Evolutionary conservation across 306 rosid genomes (phyloP), one percentile per base, ranked within the genome.

Genomic region (Vicia villosa): DNA sequence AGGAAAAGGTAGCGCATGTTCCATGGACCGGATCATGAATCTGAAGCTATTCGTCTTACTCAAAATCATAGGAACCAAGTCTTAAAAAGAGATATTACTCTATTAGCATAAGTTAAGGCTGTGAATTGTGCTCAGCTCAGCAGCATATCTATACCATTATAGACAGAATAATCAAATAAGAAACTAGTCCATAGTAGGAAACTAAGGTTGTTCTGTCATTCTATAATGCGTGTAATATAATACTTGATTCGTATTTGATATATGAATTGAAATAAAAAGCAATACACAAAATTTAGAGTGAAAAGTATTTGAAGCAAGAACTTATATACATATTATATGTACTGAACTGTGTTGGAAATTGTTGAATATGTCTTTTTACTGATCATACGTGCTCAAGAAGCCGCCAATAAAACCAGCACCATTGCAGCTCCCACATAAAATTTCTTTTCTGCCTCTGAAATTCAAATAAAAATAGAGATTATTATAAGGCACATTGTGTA

Each of bases 351-450:
- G 56, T 7, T 2, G 17, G 52, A 10, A 55, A 4, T 68, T 16
- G 20, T 40, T 20, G 41, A 34, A 42, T 28, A 17, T 16, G 37
- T 11, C 46, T 26, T 60, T 65, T 66, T 81, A 84, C 55, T 84
- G 82, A 73, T 85, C 89, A 43, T 64, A 14, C 28, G 89, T 85
- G 74, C 89, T 85, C 84, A 85, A 38, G 77, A 85, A 85, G 30
- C 84, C 86, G 26, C 84, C 89, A 46, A 82, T 10, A 50, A 85
- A 85, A 36, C 86, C 89, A 13, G 84, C 84, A 65, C 86, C 89
- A 60, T 85, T 85, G 83, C 89, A 82, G 73, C 79, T 85, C 41
- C 89, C 89, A 66, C 84, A 82, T 57, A 84, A 26, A 76, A 79
- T 81, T 40, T 84, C 86, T 66, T 79, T 81, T 57, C 79, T 79